Base-by-base conservation (phyloP, 1,284 basidiomycete species). In the Trichosporon faecale region DNA sequence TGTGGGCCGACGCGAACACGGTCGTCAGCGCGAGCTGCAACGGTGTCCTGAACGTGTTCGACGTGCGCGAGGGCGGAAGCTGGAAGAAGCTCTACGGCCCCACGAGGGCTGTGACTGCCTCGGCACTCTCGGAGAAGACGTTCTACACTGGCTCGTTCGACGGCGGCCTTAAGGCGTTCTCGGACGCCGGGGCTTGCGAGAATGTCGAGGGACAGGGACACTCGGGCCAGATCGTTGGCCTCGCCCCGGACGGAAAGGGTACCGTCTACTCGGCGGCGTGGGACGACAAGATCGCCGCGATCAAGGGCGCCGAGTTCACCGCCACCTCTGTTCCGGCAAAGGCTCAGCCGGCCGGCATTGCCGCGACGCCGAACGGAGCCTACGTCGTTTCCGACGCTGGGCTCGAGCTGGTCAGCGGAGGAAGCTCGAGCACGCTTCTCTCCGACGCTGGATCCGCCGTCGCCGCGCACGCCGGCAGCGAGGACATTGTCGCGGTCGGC, bases 21-120 rank as follows among this genome's bases (percentile, higher is more conserved):
- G 88, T 98, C 68, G 90, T 95, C 40, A 95, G 94, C 3, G 85
- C 98, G 49, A 94, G 93, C 1, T 85, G 97, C 76, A 89, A 89
- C 0, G 95, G 96, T 18, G 88, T 89, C 68, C 86, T 99, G 67
- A 94, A 92, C 78, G 80, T 97, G 21, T 90, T 96, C 79, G 95
- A 98, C 81, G 88, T 88, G 21, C 87, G 93, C 49, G 86, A 86
- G 12, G 85, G 88, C 65, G 88, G 88, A 72, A 88, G 89, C 2
- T 82, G 81, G 81, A 88, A 88, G 21, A 83, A 90, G 4, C 84
- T 95, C 67, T 86, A 88, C 73, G 92, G 89, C 4, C 89, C 93
- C 7, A 91, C 92, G 83, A 93, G 90, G 80, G 84, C 91, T 1
- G 87, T 96, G 76, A 95, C 91, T 0, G 86, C 91, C 0, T 86